Percentiles rank a stretch among this genome's conserved stretches.
These are phyloP conservation scores for Globisporangium spinosum DNA, from an alignment of 352 stramenopile species.

Conservation along the genomic window DNA sequence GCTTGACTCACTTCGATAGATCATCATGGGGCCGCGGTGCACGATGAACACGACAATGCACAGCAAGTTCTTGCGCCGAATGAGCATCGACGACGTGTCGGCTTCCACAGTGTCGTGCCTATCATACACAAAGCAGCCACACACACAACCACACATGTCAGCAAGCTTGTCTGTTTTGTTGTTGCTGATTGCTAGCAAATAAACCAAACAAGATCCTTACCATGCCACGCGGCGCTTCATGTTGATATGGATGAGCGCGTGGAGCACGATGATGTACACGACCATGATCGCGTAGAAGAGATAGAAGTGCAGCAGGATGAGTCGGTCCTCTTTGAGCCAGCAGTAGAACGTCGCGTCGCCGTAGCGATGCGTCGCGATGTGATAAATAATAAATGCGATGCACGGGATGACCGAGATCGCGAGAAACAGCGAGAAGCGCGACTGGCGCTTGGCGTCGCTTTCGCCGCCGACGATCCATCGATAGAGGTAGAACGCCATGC, in stretches of 20 bases:
- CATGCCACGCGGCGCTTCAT: slow-evolving; percentile 60
- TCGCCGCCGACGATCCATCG: slow-evolving; percentile 75
- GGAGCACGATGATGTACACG: slow-evolving; percentile 66
- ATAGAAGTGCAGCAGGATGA: slow-evolving; percentile 80
- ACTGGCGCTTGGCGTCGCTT: slow-evolving; percentile 58
- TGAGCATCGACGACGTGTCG: slow-evolving; percentile 64
- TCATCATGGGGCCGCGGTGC: slow-evolving; percentile 66
- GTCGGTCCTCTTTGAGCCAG: slow-evolving; percentile 61
- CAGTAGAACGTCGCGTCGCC: slow-evolving; percentile 83
- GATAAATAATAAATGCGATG: slow-evolving; percentile 46
- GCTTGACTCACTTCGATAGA: slow-evolving; percentile 53
- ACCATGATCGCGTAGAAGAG: slow-evolving; percentile 64
- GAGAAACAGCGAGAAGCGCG: slow-evolving; percentile 54
- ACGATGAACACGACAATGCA: slow-evolving; percentile 72
- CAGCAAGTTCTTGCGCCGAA: slow-evolving; percentile 61
- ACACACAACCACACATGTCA: slow-evolving; percentile 5
- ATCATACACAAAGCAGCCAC: neutral
- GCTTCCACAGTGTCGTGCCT: slow-evolving; percentile 63
- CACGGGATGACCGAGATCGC: slow-evolving; percentile 49
- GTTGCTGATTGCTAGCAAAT: neutral
- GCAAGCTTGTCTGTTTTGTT: neutral
- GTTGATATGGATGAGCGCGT: slow-evolving; percentile 59
- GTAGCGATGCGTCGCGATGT: slow-evolving; percentile 58
- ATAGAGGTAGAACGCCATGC: slow-evolving; percentile 80
- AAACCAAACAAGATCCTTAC: slow-evolving; percentile 18